Evolutionary conservation across 2,329 filamentous ascomycete genomes (phyloP).

Genomic region (Seiridium cupressi): DNA sequence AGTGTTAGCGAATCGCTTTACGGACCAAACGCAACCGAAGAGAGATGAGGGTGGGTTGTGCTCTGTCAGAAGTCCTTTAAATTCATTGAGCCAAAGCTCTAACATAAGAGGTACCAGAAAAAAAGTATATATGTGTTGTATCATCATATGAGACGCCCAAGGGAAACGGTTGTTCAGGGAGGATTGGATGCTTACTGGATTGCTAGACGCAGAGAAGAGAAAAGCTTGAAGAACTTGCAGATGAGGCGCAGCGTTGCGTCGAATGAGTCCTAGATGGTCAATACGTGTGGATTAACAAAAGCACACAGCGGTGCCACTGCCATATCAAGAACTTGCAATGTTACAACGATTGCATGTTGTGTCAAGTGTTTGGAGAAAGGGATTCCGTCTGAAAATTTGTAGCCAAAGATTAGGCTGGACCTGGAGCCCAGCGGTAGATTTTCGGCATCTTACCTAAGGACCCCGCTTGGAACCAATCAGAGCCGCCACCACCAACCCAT

Average conservation of each 20-base stretch:
- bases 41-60: neutral
- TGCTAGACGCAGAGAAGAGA: neutral
- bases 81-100: constrained; percentile 73
- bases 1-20: too few relatives aligned
- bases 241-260: neutral
- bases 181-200: neutral
- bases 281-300: neutral
- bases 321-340: neutral
- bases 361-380: neutral
- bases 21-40: too few relatives aligned
- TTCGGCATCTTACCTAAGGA: neutral
- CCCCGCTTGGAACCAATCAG: neutral
- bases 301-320: neutral
- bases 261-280: neutral
- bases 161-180: neutral
- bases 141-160: constrained; percentile 62
- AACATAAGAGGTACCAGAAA: constrained; percentile 99
- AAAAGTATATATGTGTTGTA: constrained; percentile 57
- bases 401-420: neutral
- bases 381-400: neutral
- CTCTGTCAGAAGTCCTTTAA: constrained; percentile 77
- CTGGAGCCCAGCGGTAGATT: neutral
- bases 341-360: neutral
- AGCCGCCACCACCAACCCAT: neutral
- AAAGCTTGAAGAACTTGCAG: neutral